Base-by-base conservation (phyloP, 148 eudicot genomes). In the Rhododendron simsii region DNA sequence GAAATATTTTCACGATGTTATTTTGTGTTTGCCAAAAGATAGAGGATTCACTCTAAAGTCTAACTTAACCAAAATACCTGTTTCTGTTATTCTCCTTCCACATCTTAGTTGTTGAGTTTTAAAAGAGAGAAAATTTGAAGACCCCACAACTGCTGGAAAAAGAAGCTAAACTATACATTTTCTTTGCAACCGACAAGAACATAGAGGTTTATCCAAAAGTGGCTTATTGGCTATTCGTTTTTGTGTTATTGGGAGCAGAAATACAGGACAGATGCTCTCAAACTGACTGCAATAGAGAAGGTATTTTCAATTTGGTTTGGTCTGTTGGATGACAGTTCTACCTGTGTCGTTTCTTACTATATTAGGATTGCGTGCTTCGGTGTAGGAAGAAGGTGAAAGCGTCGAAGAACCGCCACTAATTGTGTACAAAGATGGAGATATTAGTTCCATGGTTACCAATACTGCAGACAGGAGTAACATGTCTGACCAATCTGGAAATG, bases 351-450 rank as follows among this genome's bases (percentile, higher is more conserved):
- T 77, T 75, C 0, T 57, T 53, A 33, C 84, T 86, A 23, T 15
- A 67, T 85, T 23, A 73, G 5, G 9, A n/a, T 88, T 59, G 23
- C 71, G 33, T 39, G 55, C 50, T 80, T 61, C 13, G 74, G 88
- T 81, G 83, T 88, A 95, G 98, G 95, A 91, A 82, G 92, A 85
- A 10, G 84, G 82, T 48, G 87, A 86, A 78, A 92, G 90, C 83
- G 53, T 94, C 59, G 90, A 90, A 88, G 98, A 91, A 91, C 98
- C 98, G 16, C 87, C 87, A n/a, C 87, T 80, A 65, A 88, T 91
- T 86, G 94, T 97, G 76, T 97, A 93, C 88, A 94, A 90, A 91
- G 95, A 94, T 89, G 92, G 90, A 50, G 85, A 87, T 81, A 84
- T 84, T 78, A 80, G 87, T 87, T 86, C 93, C 10, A n/a, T 82